phyloP scores from a whole-genome alignment of 768 basidiomycete species.

The Leccinellum luteum region DNA sequence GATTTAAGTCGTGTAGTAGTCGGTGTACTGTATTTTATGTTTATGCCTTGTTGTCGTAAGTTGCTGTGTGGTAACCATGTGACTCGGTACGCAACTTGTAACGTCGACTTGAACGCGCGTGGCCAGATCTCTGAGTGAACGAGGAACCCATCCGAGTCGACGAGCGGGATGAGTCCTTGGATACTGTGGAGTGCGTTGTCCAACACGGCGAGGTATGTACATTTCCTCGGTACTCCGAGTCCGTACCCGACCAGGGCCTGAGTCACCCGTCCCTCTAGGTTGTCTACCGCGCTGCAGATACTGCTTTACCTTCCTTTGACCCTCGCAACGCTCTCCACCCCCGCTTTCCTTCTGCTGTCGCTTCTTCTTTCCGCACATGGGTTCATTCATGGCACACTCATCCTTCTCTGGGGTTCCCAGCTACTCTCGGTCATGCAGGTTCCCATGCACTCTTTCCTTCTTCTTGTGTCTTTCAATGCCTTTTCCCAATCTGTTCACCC shows the following conservation, averaged over 20 bases:
- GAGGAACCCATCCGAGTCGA: not conserved
- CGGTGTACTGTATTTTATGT: slow-evolving; percentile 1
- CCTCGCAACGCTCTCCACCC: slow-evolving; percentile 74
- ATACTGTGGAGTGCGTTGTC: slow-evolving; percentile 64
- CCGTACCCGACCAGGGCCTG: too few relatives aligned
- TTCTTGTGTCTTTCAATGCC: slow-evolving; percentile 83
- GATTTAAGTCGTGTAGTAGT: slow-evolving; percentile 11
- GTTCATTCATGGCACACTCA: slow-evolving; percentile 78
- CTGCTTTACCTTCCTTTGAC: slow-evolving; percentile 83
- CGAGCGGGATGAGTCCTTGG: slow-evolving; percentile 48
- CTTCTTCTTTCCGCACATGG: slow-evolving; percentile 74
- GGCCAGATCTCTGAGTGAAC: not conserved
- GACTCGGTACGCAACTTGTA: not conserved
- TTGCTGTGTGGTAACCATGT: slow-evolving; percentile 3
- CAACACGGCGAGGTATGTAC: slow-evolving; percentile 55
- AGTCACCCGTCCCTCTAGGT: slow-evolving; percentile 39
- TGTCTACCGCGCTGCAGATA: slow-evolving; percentile 78
- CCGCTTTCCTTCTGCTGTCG: slow-evolving; percentile 80
- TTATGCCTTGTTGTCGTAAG: not conserved
- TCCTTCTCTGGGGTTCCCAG: slow-evolving; percentile 67
- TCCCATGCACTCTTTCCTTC: slow-evolving; percentile 82
- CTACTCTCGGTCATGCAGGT: slow-evolving; percentile 77
- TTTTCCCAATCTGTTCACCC: slow-evolving; percentile 67
- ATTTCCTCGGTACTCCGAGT: not conserved
- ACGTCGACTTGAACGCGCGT: not conserved